Percentiles rank a stretch among this genome's conserved stretches.
Evolutionary conservation across 2,329 filamentous ascomycete species (phyloP).

Genomic region (Nemania sp.): DNA sequence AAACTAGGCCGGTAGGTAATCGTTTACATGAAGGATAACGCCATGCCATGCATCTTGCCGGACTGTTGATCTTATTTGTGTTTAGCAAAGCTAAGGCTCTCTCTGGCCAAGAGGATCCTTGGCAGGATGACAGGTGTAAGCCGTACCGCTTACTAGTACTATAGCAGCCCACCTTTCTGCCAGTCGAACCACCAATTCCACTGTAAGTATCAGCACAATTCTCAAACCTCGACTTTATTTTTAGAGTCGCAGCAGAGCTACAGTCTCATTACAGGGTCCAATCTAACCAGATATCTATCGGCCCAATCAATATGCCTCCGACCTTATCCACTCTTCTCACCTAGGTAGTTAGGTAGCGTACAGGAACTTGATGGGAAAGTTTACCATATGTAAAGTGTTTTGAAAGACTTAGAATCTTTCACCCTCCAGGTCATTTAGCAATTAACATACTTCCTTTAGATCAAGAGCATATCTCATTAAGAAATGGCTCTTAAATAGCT

Average conservation of each 20-base stretch:
- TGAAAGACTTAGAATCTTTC: not conserved
- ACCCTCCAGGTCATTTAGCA: not conserved
- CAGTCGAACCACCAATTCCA: conserved; percentile 27
- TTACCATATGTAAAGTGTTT: not conserved
- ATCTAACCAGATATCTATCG: conserved; percentile 1
- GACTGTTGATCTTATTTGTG: conserved; percentile 33
- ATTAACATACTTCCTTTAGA: not conserved
- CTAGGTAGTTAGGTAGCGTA: too few relatives aligned
- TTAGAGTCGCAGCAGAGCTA: conserved; percentile 19
- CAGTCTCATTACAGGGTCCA: not conserved
- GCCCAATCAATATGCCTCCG: conserved; percentile 19
- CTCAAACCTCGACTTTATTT: conserved; percentile 32
- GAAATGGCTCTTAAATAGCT: not conserved
- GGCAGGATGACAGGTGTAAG: conserved; percentile 39
- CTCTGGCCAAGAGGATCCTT: conserved; percentile 25
- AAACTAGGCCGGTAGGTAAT: conserved; percentile 13
- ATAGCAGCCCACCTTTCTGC: conserved; percentile 21
- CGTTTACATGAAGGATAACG: conserved; percentile 1
- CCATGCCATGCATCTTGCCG: conserved; percentile 16
- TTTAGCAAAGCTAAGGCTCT: conserved; percentile 24
- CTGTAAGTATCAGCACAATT: conserved; percentile 12
- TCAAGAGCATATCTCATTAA: not conserved
- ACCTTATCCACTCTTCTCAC: conserved; percentile 1
- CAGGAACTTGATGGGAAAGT: not conserved
- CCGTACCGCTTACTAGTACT: conserved; percentile 34